Evolutionary conservation across 75 land plant species (phyloP).

Genomic region (Cryptomeria japonica): DNA sequence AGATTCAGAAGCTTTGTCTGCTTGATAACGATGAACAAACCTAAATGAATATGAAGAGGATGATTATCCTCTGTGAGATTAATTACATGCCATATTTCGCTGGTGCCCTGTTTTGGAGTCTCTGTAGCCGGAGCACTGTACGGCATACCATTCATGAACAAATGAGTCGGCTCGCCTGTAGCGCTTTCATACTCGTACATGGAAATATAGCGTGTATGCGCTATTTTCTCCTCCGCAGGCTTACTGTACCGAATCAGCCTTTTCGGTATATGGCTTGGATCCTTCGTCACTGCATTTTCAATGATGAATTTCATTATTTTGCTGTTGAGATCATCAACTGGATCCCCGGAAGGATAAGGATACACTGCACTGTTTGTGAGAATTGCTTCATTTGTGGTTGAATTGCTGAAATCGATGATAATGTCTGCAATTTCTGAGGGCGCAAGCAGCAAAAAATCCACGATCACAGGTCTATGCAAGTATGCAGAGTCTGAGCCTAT

Average conservation of each 20-base stretch:
- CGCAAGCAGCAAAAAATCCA: slow-evolving; percentile 12
- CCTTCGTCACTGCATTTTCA: neutral
- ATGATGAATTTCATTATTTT: slow-evolving; percentile 36
- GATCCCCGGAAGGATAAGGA: slow-evolving; percentile 31
- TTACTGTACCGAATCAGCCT: neutral
- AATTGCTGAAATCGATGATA: slow-evolving; percentile 27
- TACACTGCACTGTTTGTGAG: slow-evolving; percentile 25
- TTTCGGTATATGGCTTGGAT: neutral
- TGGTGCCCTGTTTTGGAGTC: slow-evolving; percentile 21
- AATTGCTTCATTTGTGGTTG: neutral
- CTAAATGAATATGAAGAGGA: slow-evolving; percentile 39
- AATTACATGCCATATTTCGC: slow-evolving; percentile 38
- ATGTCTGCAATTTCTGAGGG: slow-evolving; percentile 38
- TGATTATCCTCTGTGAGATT: slow-evolving; percentile 31
- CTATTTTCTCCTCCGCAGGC: neutral
- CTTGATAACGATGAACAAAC: slow-evolving; percentile 28
- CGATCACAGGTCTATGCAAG: slow-evolving; percentile 15
- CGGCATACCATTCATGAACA: slow-evolving; percentile 15
- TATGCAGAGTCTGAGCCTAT: slow-evolving; percentile 35
- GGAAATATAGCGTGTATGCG: slow-evolving; percentile 15
- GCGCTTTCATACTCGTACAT: slow-evolving; percentile 23
- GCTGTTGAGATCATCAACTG: slow-evolving; percentile 7
- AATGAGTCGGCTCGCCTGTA: slow-evolving; percentile 10
- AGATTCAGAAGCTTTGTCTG: slow-evolving; percentile 34
- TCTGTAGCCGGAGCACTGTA: slow-evolving; percentile 24